Evolutionary conservation across 768 basidiomycete species (phyloP).

Genomic region (Mycena alexandri): DNA sequence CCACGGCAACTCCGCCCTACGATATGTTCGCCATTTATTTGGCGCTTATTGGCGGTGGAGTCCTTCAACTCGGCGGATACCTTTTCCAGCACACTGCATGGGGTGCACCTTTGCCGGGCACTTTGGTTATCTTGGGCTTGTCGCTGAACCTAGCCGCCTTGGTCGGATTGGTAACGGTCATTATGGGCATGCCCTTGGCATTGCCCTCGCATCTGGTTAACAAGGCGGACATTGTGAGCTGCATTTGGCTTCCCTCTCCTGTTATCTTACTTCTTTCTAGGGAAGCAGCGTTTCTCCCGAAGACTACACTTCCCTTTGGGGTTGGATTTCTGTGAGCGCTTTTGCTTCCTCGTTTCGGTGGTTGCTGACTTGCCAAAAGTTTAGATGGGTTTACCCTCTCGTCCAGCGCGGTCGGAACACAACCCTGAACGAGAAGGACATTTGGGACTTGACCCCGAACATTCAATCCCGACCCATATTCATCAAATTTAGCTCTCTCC

Average conservation of each 20-base stretch:
- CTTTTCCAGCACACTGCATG: conserved; percentile 60
- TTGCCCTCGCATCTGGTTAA: conserved; percentile 58
- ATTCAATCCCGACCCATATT: conserved; percentile 77
- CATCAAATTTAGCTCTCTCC: conserved; percentile 54
- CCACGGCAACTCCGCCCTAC: conserved; percentile 69
- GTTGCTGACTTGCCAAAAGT: conserved; percentile 41
- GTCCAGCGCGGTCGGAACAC: conserved; percentile 63
- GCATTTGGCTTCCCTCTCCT: not conserved
- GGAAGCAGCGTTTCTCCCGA: conserved; percentile 73
- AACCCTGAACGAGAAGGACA: conserved; percentile 77
- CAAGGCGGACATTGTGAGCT: conserved; percentile 72
- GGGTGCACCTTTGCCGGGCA: conserved; percentile 56
- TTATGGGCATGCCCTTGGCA: conserved; percentile 71
- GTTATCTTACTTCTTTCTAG: conserved; percentile 47
- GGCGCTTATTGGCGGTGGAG: conserved; percentile 57
- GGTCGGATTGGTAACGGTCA: conserved; percentile 56
- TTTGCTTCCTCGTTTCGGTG: conserved; percentile 71
- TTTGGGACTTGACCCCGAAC: conserved; percentile 79
- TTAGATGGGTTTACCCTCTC: conserved; percentile 78
- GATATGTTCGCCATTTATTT: conserved; percentile 74
- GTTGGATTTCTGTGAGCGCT: conserved; percentile 79
- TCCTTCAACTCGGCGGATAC: conserved; percentile 65
- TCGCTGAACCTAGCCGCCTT: conserved; percentile 60
- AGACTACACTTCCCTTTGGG: conserved; percentile 79
- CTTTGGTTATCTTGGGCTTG: conserved; percentile 45